Evolutionary conservation across 768 basidiomycete species (phyloP), one percentile per base, ranked within the genome.

Genomic region (Tephrocybe sp.): DNA sequence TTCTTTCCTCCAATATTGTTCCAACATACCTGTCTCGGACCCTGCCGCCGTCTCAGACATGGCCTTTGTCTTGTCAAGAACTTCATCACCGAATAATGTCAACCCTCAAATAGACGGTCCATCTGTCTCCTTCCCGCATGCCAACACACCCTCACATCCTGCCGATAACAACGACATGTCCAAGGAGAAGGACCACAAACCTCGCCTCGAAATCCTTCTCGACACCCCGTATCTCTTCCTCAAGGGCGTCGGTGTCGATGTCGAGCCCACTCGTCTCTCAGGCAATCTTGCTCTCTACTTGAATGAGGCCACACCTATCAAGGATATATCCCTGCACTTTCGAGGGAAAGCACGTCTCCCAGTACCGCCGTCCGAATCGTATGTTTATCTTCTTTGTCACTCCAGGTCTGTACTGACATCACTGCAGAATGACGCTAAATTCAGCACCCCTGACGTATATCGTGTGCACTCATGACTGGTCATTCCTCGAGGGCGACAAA

Each of bases 401-500:
- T 46, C n/a, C 16, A 16, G n/a, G 3, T 32, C 41, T 16, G 27
- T 24, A 37, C 54, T 49, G 43, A 55, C 26, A 55, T 43, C 12
- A 51, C 28, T 36, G 11, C 42, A 79, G 76, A 7, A 57, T 76
- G 19, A 66, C 75, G 22, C 64, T 78, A 52, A 79, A 70, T 61
- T 65, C 67, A 35, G 70, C 78, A 0, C 69, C 72, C 9, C 64
- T 80, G 51, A 80, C 77, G 15, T 87, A 84, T 60, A 71, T 80
- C 35, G 68, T 94, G 35, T 88, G 87, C 66, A 80, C 79, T 50
- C 91, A 95, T 61, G 89, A 93, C 54, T 95, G 92, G 93, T 88
- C 89, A 13, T 95, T 97, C 72, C 84, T 96, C 41, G 87, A 92
- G 59, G 89, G 89, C 49, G 83, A 86, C 59, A 88, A 83, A 66